Base-by-base conservation (phyloP, 768 basidiomycete genomes). In the Leccinum obscurum region DNA sequence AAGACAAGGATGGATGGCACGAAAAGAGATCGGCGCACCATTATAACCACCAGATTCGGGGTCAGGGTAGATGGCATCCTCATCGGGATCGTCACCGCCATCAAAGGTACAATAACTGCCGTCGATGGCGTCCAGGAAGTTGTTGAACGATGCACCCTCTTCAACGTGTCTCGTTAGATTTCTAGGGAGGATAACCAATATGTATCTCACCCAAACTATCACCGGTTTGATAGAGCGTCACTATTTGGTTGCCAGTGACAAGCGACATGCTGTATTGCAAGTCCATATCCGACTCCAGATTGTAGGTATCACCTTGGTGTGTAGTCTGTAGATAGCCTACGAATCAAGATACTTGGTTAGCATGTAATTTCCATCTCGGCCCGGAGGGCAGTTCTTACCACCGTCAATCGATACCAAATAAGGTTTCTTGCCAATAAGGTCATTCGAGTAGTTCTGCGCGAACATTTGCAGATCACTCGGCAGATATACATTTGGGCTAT, bases 71-170 rank as follows among this genome's bases (percentile, higher is more conserved):
- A 57, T 53, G 46, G 13, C 58, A 54, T 77, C 75, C 41, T 66
- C 34, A 2, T 49, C 66, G 3, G 64, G 65, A 52, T 77, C 75
- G 32, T 76, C 73, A 22, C 75, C 69, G 1, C 77, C 77, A 30
- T 76, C 71, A 39, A 73, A 77, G 8, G 72, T 72, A 59, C 77
- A 78, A 60, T 72, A 77, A 1, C 64, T 66, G 15, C 63, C 77
- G 50, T 78, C 77, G 35, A 77, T 56, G 15, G 75, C 77, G 7
- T 77, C 77, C n/a, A 77, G 72, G 64, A 74, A 71, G 55, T 77
- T 76, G 56, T 75, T 76, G 62, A 76, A 75, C 6, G 75, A 77
- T 51, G 68, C 72, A 54, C 67, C 70, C 74, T 28, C 6, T 30
- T n/a, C 20, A 30, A 22, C 22, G 48, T 22, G 34, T 44, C 20